These are phyloP conservation scores for Syncephalastrum racemosum DNA, from an alignment of 371 early-diverging fungal genomes.

Conservation along the genomic window DNA sequence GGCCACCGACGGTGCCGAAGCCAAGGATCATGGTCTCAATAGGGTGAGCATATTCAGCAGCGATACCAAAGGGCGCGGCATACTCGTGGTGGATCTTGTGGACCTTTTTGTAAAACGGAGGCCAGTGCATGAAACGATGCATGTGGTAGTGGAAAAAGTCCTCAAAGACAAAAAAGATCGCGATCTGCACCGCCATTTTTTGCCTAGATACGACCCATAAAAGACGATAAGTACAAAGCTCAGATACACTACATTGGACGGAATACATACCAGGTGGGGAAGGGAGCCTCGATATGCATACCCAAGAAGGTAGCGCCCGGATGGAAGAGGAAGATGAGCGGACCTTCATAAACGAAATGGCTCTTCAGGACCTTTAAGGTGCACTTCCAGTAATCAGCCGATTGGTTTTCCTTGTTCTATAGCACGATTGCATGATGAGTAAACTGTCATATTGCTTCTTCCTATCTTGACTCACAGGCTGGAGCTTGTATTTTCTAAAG, in stretches of 20 bases:
- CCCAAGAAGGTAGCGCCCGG: constrained; percentile 81
- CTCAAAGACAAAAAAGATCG: constrained; percentile 81
- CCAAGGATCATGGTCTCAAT: constrained; percentile 77
- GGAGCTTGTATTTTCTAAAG: constrained; percentile 25
- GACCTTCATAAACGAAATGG: constrained; percentile 81
- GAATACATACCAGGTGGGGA: constrained; percentile 72
- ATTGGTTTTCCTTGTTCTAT: constrained; percentile 69
- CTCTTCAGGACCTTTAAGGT: constrained; percentile 65
- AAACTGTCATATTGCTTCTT: too few species aligned
- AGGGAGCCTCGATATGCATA: constrained; percentile 81
- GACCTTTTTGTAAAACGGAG: constrained; percentile 82
- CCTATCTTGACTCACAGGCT: constrained; percentile 23
- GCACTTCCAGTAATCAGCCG: constrained; percentile 74
- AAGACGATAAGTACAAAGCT: too few species aligned
- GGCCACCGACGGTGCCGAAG: constrained; percentile 75
- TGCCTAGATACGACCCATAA: too few species aligned
- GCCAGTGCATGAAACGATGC: constrained; percentile 88
- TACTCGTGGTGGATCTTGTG: constrained; percentile 96
- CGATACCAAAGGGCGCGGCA: constrained; percentile 86
- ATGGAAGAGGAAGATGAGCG: constrained; percentile 85
- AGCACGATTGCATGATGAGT: background rate
- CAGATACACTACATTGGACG: background rate
- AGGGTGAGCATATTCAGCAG: constrained; percentile 88
- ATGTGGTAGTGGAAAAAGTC: constrained; percentile 80
- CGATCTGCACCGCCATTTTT: constrained; percentile 40